Percentiles rank a stretch among this genome's conserved stretches.
These are phyloP conservation scores for Scorias spongiosa DNA, from an alignment of 2,329 filamentous ascomycete genomes.

Conservation along the genomic window DNA sequence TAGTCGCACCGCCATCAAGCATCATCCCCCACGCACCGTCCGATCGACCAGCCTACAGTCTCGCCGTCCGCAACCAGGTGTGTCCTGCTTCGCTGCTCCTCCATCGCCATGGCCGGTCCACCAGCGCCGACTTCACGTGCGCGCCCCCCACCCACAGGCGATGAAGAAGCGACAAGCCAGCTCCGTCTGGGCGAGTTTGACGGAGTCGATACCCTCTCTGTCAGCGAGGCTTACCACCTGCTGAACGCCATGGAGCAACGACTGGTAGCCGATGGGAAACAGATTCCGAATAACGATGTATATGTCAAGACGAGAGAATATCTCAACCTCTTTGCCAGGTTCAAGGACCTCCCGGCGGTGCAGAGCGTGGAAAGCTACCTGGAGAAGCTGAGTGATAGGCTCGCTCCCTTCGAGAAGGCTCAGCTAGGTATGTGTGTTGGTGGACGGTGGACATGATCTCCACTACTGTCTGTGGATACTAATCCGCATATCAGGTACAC, in stretches of 20 bases:
- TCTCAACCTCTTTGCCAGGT: slow-evolving; percentile 84
- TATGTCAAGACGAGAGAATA: slow-evolving; percentile 58
- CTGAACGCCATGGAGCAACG: slow-evolving; percentile 59
- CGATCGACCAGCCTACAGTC: no score
- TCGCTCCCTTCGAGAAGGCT: slow-evolving; percentile 70
- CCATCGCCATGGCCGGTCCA: slow-evolving; percentile 1
- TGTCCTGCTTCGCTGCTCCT: no score
- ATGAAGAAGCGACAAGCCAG: slow-evolving; percentile 71
- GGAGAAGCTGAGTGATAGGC: slow-evolving; percentile 27
- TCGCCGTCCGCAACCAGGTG: not conserved
- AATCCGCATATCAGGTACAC: slow-evolving; percentile 45
- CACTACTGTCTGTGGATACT: not conserved
- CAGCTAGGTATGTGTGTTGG: slow-evolving; percentile 56
- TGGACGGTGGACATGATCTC: not conserved
- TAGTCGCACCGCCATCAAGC: not conserved
- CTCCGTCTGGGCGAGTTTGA: slow-evolving; percentile 90
- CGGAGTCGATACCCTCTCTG: slow-evolving; percentile 75
- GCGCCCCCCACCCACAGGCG: slow-evolving; percentile 55
- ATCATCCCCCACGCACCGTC: not conserved
- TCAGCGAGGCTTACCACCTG: slow-evolving; percentile 82
- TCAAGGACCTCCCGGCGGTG: slow-evolving; percentile 91
- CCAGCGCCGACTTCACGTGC: slow-evolving; percentile 31
- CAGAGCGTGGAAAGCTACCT: slow-evolving; percentile 70
- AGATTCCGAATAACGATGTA: slow-evolving; percentile 35
- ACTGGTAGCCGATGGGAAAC: slow-evolving; percentile 53